Percentiles rank a stretch among this genome's conserved stretches.
Evolutionary conservation across 2,329 filamentous ascomycete genomes (phyloP).

Genomic region (Diaporthe longicolla): DNA sequence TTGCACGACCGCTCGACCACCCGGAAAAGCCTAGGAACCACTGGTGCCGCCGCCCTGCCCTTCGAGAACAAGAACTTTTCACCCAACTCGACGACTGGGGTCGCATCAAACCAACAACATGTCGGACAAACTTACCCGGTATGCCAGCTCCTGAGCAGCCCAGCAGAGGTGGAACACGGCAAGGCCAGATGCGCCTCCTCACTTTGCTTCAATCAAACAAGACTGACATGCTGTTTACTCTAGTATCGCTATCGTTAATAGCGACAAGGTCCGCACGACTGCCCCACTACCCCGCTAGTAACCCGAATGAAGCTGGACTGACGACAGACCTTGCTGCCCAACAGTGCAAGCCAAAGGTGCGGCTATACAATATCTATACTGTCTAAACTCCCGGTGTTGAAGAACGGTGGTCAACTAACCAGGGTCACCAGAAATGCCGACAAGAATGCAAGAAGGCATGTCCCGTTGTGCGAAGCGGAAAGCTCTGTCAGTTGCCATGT

Average conservation of each 20-base stretch:
- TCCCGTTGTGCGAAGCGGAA: conserved; percentile 96
- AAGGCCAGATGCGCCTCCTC: neutral
- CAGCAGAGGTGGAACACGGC: neutral
- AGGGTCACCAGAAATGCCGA: conserved; percentile 82
- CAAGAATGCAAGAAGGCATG: conserved; percentile 99
- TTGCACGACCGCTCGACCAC: neutral
- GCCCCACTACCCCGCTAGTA: conserved; percentile 56
- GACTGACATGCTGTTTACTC: conserved; percentile 36
- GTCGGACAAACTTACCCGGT: conserved; percentile 97
- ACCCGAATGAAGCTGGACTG: conserved; percentile 51
- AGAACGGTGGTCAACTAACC: conserved; percentile 33
- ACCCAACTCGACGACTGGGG: conserved; percentile 31
- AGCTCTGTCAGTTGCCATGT: conserved; percentile 73
- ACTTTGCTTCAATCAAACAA: conserved; percentile 41
- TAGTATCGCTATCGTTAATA: conserved; percentile 99
- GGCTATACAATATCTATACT: conserved; percentile 18
- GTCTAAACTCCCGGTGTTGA: no score
- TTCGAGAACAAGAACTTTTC: conserved; percentile 33
- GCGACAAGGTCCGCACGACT: conserved; percentile 84
- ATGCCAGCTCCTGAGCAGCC: conserved; percentile 47
- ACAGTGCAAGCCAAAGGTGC: conserved; percentile 90
- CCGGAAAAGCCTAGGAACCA: neutral
- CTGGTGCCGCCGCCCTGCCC: neutral
- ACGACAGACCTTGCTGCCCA: conserved; percentile 45
- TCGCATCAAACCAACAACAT: conserved; percentile 64